A percentile compares a stretch with the other conserved stretches of the same genome.
Evolutionary conservation across 129 eudicot genomes (phyloP).

Genomic region (Scalesia atractyloides): DNA sequence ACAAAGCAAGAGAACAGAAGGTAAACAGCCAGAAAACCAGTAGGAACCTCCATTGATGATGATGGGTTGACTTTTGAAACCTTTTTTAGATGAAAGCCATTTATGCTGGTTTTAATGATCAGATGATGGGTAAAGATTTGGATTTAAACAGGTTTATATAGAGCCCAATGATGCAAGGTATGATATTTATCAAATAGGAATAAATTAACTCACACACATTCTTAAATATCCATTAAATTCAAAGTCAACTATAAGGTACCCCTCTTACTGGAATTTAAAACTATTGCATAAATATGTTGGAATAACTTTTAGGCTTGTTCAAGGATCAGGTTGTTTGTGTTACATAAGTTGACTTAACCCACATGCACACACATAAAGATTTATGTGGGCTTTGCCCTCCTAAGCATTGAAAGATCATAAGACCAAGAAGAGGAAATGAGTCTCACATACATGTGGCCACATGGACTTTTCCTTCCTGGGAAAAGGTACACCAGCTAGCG

Average conservation of each 20-base stretch:
- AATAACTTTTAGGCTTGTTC: constrained; percentile 31
- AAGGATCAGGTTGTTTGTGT: constrained; percentile 36
- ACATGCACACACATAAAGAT: too few relatives aligned
- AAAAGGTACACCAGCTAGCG: constrained; percentile 7
- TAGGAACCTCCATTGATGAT: constrained; percentile 46
- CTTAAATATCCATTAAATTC: constrained; percentile 1
- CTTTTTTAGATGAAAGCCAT: neutral
- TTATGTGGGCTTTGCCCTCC: constrained; percentile 14
- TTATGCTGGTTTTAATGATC: constrained; percentile 26
- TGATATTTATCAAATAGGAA: constrained; percentile 9
- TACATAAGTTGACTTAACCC: constrained; percentile 24
- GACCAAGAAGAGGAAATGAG: constrained; percentile 18
- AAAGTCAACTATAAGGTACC: constrained; percentile 31
- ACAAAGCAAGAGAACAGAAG: constrained; percentile 40
- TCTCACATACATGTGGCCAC: constrained; percentile 5
- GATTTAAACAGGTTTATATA: constrained; percentile 28
- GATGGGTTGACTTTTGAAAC: constrained; percentile 22
- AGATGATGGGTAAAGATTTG: constrained; percentile 23
- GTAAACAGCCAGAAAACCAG: constrained; percentile 29
- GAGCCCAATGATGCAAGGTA: constrained; percentile 30
- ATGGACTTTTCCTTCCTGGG: constrained; percentile 20
- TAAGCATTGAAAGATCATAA: constrained; percentile 26
- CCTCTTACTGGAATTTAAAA: constrained; percentile 19
- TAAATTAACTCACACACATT: neutral
- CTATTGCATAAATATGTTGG: constrained; percentile 14